phyloP scores from a whole-genome alignment of 1,284 basidiomycete genomes.

The Volvariella volvacea region DNA sequence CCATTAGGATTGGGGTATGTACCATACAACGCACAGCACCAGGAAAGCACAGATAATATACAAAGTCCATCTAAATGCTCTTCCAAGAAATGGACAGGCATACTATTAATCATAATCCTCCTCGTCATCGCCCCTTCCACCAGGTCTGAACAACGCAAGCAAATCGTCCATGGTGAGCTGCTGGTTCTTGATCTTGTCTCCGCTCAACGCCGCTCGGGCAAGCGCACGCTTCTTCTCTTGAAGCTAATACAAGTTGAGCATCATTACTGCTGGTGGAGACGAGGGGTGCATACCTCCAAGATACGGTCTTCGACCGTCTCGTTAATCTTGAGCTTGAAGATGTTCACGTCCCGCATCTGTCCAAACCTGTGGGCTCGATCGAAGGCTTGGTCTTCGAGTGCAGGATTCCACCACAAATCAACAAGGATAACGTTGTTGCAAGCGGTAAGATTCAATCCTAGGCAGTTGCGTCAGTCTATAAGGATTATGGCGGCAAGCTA shows the following conservation, averaged over 20 bases:
- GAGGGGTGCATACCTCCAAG: slow-evolving; percentile 56
- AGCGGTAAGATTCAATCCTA: slow-evolving; percentile 87
- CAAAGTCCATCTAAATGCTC: background rate
- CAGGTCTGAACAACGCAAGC: slow-evolving; percentile 67
- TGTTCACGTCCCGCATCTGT: slow-evolving; percentile 82
- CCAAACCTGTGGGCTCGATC: slow-evolving; percentile 90
- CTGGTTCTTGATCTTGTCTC: slow-evolving; percentile 82
- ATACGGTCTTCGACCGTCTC: slow-evolving; percentile 90
- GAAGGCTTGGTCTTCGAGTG: slow-evolving; percentile 89
- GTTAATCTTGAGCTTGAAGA: slow-evolving; percentile 89
- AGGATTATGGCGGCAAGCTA: slow-evolving; percentile 1
- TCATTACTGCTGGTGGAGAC: too few species aligned
- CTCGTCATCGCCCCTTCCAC: slow-evolving; percentile 49
- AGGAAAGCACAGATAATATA: too few species aligned
- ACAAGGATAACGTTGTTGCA: slow-evolving; percentile 93
- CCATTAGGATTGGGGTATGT: too few species aligned
- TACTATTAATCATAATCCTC: slow-evolving; percentile 32
- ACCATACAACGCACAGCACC: too few species aligned
- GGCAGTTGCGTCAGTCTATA: slow-evolving; percentile 1
- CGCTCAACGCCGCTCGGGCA: slow-evolving; percentile 80
- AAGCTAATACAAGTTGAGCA: slow-evolving; percentile 42
- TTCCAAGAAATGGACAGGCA: background rate
- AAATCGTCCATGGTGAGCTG: slow-evolving; percentile 82
- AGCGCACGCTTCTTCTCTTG: slow-evolving; percentile 87
- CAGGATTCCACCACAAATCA: slow-evolving; percentile 96